Conservation (phyloP, 1,284 basidiomycete genomes). For the Phenoliferia sp. region DNA sequence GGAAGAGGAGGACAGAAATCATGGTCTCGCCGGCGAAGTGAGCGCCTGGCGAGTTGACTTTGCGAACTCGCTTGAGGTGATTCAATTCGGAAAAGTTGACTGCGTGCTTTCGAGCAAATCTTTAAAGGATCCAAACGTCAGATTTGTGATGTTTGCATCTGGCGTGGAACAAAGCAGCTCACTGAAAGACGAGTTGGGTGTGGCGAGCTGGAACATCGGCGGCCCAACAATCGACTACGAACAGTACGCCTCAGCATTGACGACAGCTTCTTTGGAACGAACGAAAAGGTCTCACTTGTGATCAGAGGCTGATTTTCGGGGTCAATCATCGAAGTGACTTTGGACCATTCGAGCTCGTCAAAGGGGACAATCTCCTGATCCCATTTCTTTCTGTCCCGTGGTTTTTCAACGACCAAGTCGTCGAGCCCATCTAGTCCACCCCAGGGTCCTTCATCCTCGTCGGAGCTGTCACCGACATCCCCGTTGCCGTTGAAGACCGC, state of each 20-base stretch:
- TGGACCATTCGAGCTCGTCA: conserved; percentile 36
- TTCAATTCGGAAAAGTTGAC: conserved; percentile 45
- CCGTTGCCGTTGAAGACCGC: conserved; percentile 16
- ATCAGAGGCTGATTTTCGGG: conserved; percentile 40
- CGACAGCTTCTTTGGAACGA: too few relatives aligned
- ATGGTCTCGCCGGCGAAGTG: background rate
- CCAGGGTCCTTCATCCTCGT: conserved; percentile 19
- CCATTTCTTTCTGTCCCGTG: conserved; percentile 39
- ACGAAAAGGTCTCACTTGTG: conserved; percentile 7
- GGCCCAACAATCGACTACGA: conserved; percentile 28
- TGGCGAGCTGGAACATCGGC: conserved; percentile 22
- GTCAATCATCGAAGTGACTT: conserved; percentile 42
- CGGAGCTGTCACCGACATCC: conserved; percentile 12
- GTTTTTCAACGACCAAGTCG: background rate
- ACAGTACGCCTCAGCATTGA: background rate
- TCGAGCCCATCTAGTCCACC: conserved; percentile 18
- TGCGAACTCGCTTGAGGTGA: conserved; percentile 73
- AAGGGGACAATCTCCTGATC: conserved; percentile 51
- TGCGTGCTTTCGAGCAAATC: conserved; percentile 25
- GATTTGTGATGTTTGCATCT: background rate
- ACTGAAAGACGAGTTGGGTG: conserved; percentile 19
- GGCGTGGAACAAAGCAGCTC: background rate
- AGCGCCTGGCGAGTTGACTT: conserved; percentile 8
- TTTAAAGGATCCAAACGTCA: background rate
- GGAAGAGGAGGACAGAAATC: conserved; percentile 38